A percentile compares a stretch with the other conserved stretches of the same genome.
phyloP scores from a whole-genome alignment of 2,329 filamentous ascomycete species.

The Trichoderma afroharzianum region DNA sequence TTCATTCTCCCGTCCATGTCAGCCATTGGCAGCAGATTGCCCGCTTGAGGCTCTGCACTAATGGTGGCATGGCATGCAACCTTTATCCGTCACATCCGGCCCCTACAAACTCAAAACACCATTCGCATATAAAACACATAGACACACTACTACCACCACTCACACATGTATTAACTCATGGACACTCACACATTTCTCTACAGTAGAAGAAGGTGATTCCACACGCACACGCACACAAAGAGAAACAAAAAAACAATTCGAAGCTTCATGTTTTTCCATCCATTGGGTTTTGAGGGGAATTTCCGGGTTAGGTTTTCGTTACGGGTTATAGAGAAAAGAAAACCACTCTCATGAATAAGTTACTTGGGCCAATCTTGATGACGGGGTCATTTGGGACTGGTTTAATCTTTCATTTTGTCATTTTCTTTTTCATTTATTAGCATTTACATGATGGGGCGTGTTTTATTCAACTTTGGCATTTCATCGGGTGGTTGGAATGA shows the following conservation, averaged over 20 bases:
- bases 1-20: constrained; percentile 2
- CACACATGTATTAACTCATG: background rate
- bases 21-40: background rate
- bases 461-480: constrained; percentile 6
- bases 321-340: constrained; percentile 7
- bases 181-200: constrained; percentile 1
- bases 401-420: background rate
- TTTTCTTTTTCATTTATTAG: background rate
- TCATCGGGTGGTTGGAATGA: background rate
- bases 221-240: background rate
- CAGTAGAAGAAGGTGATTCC: background rate
- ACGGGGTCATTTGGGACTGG: background rate
- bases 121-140: background rate
- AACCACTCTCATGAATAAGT: background rate
- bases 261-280: background rate
- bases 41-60: background rate
- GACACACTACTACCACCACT: background rate
- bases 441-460: constrained; percentile 9
- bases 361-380: background rate
- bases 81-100: background rate
- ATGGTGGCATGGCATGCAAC: constrained; percentile 1
- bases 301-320: background rate
- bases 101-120: background rate
- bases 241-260: background rate
- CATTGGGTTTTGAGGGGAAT: background rate